Percentiles rank a stretch among this genome's conserved stretches.
phyloP scores from a whole-genome alignment of 129 eudicot species.

The Chrysanthemum lavandulifolium region DNA sequence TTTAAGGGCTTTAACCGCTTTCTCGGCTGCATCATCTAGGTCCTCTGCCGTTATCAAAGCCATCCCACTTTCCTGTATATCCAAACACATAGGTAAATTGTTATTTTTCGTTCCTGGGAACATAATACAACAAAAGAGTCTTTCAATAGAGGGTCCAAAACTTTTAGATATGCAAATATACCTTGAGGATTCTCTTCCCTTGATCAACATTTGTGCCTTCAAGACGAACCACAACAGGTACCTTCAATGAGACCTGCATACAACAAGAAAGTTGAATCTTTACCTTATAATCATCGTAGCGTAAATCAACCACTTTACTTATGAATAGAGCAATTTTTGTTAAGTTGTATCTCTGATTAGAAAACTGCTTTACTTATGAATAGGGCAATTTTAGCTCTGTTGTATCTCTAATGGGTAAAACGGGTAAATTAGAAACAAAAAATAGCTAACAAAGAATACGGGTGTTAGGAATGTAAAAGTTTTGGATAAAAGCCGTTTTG shows the following conservation, averaged over 20 bases:
- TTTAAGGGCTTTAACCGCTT: slow-evolving; percentile 73
- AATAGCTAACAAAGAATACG: no score
- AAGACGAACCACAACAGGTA: slow-evolving; percentile 91
- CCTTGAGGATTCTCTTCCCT: slow-evolving; percentile 94
- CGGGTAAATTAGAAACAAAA: no score
- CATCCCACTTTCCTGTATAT: slow-evolving; percentile 88
- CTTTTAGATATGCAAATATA: slow-evolving; percentile 14
- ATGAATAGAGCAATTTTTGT: background rate
- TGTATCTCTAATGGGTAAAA: no score
- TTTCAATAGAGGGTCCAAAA: background rate
- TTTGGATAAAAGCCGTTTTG: no score
- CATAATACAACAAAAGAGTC: background rate
- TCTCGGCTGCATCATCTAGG: slow-evolving; percentile 97
- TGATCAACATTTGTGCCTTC: slow-evolving; percentile 97
- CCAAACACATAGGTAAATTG: background rate
- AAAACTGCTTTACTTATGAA: no score
- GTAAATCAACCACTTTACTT: background rate
- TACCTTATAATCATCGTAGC: background rate
- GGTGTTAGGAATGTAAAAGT: no score
- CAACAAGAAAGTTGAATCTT: background rate
- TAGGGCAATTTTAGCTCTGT: no score
- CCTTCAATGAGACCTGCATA: slow-evolving; percentile 79
- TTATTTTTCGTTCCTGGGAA: background rate
- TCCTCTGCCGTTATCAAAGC: slow-evolving; percentile 87
- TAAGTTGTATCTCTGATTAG: background rate